A percentile compares a stretch with the other conserved stretches of the same genome.
Conservation (phyloP, 768 basidiomycete genomes). For the Dacryopinax spathularia region DNA sequence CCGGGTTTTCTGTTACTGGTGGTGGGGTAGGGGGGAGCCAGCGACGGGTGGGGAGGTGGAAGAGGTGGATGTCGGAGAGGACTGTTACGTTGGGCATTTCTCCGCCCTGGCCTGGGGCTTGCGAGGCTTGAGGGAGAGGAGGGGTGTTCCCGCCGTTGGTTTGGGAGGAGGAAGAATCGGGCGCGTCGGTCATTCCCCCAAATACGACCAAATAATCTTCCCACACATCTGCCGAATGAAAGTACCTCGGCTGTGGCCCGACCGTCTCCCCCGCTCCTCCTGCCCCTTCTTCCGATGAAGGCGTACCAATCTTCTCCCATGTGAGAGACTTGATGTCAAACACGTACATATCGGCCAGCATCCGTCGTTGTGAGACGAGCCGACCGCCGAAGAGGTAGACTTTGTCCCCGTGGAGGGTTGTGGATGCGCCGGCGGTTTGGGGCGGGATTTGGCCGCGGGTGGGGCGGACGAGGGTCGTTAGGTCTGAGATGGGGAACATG, state of each 20-base stretch:
- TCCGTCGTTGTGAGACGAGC: slow-evolving; percentile 67
- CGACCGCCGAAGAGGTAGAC: slow-evolving; percentile 89
- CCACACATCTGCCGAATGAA: slow-evolving; percentile 88
- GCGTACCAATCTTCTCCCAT: slow-evolving; percentile 78
- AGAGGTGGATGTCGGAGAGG: slow-evolving; percentile 83
- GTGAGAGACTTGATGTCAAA: slow-evolving; percentile 70
- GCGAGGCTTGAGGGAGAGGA: too few species aligned
- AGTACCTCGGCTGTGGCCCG: slow-evolving; percentile 75
- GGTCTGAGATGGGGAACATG: slow-evolving; percentile 76
- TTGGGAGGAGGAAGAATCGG: slow-evolving; percentile 53
- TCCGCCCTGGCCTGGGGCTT: background rate
- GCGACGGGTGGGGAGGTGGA: slow-evolving; percentile 51
- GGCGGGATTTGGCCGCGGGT: slow-evolving; percentile 78
- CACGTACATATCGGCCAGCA: slow-evolving; percentile 81
- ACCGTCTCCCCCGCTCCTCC: too few species aligned
- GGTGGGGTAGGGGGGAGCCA: slow-evolving; percentile 50
- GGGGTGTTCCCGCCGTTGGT: too few species aligned
- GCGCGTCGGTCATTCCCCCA: slow-evolving; percentile 83
- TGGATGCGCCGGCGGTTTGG: slow-evolving; percentile 79
- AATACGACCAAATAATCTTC: slow-evolving; percentile 83
- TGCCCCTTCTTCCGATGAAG: too few species aligned
- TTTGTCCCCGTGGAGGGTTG: slow-evolving; percentile 76
- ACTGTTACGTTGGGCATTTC: slow-evolving; percentile 52
- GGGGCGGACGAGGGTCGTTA: slow-evolving; percentile 72
- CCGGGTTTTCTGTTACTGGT: slow-evolving; percentile 22